Evolutionary conservation across 495 filamentous ascomycete species (phyloP).

Genomic region (Rhizodiscina lignyota): DNA sequence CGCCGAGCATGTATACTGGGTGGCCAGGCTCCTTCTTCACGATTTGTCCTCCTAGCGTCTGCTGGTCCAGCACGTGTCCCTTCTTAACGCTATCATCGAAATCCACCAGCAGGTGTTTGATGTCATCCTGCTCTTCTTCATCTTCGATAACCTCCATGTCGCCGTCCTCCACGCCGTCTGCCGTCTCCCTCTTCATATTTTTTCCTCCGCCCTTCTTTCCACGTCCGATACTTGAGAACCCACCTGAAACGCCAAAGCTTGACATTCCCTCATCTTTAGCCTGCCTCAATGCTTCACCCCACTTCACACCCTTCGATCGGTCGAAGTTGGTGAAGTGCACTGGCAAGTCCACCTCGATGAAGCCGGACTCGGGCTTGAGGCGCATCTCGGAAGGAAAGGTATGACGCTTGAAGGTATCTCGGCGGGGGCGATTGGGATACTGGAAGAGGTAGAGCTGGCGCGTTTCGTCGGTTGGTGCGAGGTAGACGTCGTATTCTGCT

Average conservation of each 20-base stretch:
- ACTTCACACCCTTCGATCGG: slow-evolving; percentile 42
- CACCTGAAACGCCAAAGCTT: slow-evolving; percentile 39
- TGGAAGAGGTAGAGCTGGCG: slow-evolving; percentile 46
- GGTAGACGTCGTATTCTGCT: slow-evolving; percentile 43
- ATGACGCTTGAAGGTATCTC: no score
- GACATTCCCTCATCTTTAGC: slow-evolving; percentile 40
- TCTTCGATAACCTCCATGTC: slow-evolving; percentile 18
- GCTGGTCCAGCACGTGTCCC: slow-evolving; percentile 35
- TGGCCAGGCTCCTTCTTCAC: slow-evolving; percentile 37
- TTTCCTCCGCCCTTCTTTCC: neutral
- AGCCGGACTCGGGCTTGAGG: slow-evolving; percentile 48
- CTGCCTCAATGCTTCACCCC: slow-evolving; percentile 48
- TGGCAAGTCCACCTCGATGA: slow-evolving; percentile 61
- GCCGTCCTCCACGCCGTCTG: slow-evolving; percentile 12
- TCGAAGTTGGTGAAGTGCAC: slow-evolving; percentile 47
- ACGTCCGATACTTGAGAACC: slow-evolving; percentile 22
- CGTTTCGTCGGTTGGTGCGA: slow-evolving; percentile 23
- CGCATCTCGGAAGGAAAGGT: no score
- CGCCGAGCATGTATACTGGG: slow-evolving; percentile 56
- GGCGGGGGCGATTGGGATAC: slow-evolving; percentile 39
- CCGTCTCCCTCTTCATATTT: neutral
- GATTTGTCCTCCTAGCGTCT: slow-evolving; percentile 53
- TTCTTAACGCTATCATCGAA: slow-evolving; percentile 32
- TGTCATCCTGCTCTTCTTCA: slow-evolving; percentile 23
- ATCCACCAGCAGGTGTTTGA: slow-evolving; percentile 25